Conservation (phyloP, 2,329 filamentous ascomycete species). For the Colletotrichum lindemuthianum region DNA sequence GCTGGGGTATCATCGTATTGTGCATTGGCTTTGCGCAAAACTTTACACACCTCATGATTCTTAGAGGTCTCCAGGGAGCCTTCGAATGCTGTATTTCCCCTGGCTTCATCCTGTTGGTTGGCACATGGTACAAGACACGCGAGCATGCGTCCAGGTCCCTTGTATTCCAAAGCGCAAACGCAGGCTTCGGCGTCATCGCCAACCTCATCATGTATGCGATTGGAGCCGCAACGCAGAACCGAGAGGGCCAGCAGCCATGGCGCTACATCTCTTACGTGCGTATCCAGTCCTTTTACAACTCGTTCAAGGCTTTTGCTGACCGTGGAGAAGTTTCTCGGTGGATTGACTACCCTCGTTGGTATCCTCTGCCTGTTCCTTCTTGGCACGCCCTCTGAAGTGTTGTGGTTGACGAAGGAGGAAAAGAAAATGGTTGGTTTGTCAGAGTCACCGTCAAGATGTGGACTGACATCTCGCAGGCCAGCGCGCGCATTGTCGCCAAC, state of each 20-base stretch:
- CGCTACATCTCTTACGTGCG: slow-evolving; percentile 50
- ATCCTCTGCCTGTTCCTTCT: slow-evolving; percentile 47
- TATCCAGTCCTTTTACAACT: background rate
- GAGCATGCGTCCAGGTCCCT: slow-evolving; percentile 40
- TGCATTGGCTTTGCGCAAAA: slow-evolving; percentile 50
- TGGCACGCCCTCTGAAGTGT: slow-evolving; percentile 50
- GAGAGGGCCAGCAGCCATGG: slow-evolving; percentile 47
- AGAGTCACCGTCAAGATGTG: background rate
- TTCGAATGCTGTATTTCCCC: slow-evolving; percentile 52
- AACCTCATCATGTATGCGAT: slow-evolving; percentile 50
- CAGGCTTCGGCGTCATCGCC: slow-evolving; percentile 49
- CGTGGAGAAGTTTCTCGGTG: slow-evolving; percentile 44
- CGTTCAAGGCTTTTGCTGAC: background rate
- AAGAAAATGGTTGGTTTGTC: slow-evolving; percentile 43
- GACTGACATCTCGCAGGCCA: slow-evolving; percentile 32
- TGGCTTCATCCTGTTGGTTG: slow-evolving; percentile 50
- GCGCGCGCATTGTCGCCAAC: slow-evolving; percentile 47
- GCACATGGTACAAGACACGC: slow-evolving; percentile 50
- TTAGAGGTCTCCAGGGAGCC: slow-evolving; percentile 49
- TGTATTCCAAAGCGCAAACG: slow-evolving; percentile 37
- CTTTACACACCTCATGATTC: slow-evolving; percentile 48
- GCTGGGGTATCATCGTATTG: slow-evolving; percentile 48
- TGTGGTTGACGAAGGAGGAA: slow-evolving; percentile 48
- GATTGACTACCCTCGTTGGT: slow-evolving; percentile 46
- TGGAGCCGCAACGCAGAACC: slow-evolving; percentile 42